Evolutionary conservation across 257 asterid species (phyloP).

Genomic region (Nicotiana benthamiana): DNA sequence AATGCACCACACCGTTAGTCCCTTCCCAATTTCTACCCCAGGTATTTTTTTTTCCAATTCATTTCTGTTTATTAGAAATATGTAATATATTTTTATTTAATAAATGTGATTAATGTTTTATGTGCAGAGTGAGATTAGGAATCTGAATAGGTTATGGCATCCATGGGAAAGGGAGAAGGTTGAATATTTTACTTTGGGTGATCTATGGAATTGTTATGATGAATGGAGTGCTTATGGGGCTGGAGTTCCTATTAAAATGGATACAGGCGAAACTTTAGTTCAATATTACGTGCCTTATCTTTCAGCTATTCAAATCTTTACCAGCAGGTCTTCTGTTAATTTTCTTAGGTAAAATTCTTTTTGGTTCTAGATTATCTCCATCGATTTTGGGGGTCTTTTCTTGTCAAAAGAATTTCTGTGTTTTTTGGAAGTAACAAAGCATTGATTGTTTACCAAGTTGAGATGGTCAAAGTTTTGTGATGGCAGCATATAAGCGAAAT

Average conservation of each 20-base stretch:
- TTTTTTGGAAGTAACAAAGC: neutral
- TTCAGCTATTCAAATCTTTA: constrained; percentile 92
- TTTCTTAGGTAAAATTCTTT: constrained; percentile 48
- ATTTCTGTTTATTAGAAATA: too few relatives aligned
- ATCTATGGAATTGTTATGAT: constrained; percentile 78
- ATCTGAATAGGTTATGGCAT: constrained; percentile 87
- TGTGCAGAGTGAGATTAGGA: constrained; percentile 63
- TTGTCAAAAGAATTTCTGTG: neutral
- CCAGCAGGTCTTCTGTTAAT: constrained; percentile 59
- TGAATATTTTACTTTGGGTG: constrained; percentile 71
- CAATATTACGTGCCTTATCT: constrained; percentile 93
- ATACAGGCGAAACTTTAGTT: constrained; percentile 53
- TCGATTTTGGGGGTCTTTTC: neutral
- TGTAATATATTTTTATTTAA: too few relatives aligned
- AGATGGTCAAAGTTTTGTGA: constrained; percentile 3
- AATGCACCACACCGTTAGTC: constrained; percentile 35
- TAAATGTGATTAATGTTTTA: too few relatives aligned
- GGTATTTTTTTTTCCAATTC: constrained; percentile 21
- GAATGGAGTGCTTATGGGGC: constrained; percentile 97
- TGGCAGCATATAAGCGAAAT: neutral
- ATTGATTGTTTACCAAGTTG: neutral
- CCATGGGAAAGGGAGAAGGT: constrained; percentile 88
- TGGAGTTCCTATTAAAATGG: constrained; percentile 70
- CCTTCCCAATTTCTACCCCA: constrained; percentile 35
- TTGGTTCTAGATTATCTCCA: neutral